A percentile compares a stretch with the other conserved stretches of the same genome.
These are phyloP conservation scores for Cymbidium sinense DNA, from an alignment of 106 monocot genomes.

Conservation along the genomic window DNA sequence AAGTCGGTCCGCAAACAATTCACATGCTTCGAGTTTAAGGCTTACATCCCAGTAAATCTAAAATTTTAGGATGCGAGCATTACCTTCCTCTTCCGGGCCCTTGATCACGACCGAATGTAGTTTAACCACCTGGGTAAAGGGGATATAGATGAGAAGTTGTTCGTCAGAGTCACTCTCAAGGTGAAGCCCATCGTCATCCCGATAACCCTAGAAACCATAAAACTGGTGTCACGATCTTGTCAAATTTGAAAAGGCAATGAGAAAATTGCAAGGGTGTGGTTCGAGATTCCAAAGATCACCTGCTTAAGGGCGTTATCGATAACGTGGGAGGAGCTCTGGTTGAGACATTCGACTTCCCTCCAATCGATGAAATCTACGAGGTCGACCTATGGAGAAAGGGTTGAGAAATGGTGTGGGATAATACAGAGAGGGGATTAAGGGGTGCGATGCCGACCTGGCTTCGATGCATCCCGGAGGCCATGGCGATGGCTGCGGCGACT, in stretches of 20 bases:
- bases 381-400: conserved; percentile 48
- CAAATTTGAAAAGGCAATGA: background rate
- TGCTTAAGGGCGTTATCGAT: conserved; percentile 77
- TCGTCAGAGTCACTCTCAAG: conserved; percentile 89
- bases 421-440: background rate
- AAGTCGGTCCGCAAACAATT: background rate
- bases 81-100: conserved; percentile 89
- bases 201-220: conserved; percentile 52
- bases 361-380: conserved; percentile 90
- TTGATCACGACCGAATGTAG: conserved; percentile 64
- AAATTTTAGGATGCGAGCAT: background rate
- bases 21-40: background rate
- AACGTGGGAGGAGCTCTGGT: conserved; percentile 48
- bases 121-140: conserved; percentile 91
- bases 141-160: conserved; percentile 81
- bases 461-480: conserved; percentile 22
- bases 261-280: background rate
- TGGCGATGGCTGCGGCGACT: background rate
- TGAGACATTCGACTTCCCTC: conserved; percentile 93
- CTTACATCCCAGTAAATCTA: background rate
- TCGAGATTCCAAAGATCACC: conserved; percentile 18
- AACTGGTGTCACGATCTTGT: background rate
- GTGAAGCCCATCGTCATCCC: conserved; percentile 81
- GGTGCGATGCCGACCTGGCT: conserved; percentile 17
- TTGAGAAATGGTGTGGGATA: background rate